Conservation (phyloP, 2,329 filamentous ascomycete species). For the Lasiodiplodia sp. region DNA sequence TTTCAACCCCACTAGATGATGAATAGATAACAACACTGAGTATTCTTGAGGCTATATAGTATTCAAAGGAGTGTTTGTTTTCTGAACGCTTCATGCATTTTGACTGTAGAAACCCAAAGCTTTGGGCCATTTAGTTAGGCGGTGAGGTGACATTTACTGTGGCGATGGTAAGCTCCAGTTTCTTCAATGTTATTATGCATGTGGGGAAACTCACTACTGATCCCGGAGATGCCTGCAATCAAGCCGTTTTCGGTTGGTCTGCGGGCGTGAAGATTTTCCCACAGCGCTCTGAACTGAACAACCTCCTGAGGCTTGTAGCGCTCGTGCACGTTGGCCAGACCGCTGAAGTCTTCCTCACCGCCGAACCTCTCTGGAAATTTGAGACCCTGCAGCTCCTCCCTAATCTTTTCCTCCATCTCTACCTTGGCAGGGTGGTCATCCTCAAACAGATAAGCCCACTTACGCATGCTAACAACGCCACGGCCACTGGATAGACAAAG, state of each 20-base stretch:
- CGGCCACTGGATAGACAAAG: conserved; percentile 2
- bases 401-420: neutral
- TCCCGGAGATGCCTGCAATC: neutral
- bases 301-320: conserved; percentile 2
- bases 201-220: neutral
- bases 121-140: too few species aligned
- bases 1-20: too few species aligned
- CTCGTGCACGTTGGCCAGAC: neutral
- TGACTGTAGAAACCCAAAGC: too few species aligned
- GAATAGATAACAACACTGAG: too few species aligned
- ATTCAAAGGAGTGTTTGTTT: too few species aligned
- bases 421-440: rapidly evolving
- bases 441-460: neutral
- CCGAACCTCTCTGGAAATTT: neutral
- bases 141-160: too few species aligned
- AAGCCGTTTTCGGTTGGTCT: neutral
- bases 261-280: neutral
- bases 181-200: neutral
- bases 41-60: too few species aligned
- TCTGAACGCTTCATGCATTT: too few species aligned
- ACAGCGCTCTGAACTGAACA: neutral
- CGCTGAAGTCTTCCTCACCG: conserved; percentile 8
- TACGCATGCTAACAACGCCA: conserved; percentile 17
- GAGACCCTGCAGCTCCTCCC: neutral
- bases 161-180: too few species aligned